Evolutionary conservation across 192 early-diverging fungal genomes (phyloP).

Genomic region (Coemansia sp.): DNA sequence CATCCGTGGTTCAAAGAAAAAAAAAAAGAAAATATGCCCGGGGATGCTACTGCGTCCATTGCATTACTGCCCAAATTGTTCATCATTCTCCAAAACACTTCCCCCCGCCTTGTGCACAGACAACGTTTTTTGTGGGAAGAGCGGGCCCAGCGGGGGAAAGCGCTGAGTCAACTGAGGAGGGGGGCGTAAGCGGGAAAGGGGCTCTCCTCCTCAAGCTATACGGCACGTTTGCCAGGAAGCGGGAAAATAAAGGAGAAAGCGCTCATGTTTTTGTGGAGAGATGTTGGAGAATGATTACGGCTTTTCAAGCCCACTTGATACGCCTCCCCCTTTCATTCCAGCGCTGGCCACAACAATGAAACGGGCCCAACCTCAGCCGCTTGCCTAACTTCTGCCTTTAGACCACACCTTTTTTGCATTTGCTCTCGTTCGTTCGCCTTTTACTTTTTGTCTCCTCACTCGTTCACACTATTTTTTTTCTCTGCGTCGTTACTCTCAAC

Average conservation of each 20-base stretch:
- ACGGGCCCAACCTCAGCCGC: slow-evolving; percentile 1
- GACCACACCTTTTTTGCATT: not conserved
- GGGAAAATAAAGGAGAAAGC: not conserved
- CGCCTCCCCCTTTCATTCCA: slow-evolving; percentile 5
- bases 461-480: not conserved
- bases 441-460: not conserved
- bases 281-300: slow-evolving; percentile 24
- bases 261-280: slow-evolving; percentile 1
- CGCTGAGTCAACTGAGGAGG: too few relatives aligned
- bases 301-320: slow-evolving; percentile 5
- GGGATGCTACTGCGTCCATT: not conserved
- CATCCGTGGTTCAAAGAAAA: not conserved
- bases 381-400: not conserved
- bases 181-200: too few relatives aligned
- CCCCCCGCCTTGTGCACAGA: slow-evolving; percentile 1
- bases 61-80: not conserved
- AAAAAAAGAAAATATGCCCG: not conserved
- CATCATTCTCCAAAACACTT: not conserved
- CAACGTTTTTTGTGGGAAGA: slow-evolving; percentile 2
- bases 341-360: slow-evolving; percentile 10
- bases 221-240: not conserved
- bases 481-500: not conserved
- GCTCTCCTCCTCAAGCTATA: not conserved
- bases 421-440: not conserved
- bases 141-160: not conserved